Evolutionary conservation across 1,284 basidiomycete genomes (phyloP).

Genomic region (Cutaneotrichosporon spelunceum): DNA sequence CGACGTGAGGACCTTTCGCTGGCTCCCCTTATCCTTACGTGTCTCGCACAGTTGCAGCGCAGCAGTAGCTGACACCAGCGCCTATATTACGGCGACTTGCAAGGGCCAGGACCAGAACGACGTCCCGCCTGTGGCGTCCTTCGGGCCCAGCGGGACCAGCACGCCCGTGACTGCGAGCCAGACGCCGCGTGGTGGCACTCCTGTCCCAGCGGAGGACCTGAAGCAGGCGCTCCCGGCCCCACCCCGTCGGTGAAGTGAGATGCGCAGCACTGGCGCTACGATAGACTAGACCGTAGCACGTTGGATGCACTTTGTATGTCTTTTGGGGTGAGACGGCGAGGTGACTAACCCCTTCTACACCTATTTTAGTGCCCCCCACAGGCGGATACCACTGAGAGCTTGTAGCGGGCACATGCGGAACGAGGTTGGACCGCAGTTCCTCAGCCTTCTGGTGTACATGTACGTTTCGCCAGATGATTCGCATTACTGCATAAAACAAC

Average conservation of each 20-base stretch:
- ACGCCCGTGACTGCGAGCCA: constrained; percentile 24
- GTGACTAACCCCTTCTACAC: too few relatives aligned
- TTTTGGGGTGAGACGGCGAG: not conserved
- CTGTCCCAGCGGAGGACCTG: constrained; percentile 7
- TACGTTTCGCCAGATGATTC: not conserved
- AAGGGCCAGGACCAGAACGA: constrained; percentile 45
- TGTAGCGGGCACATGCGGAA: too few relatives aligned
- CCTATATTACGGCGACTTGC: constrained; percentile 49
- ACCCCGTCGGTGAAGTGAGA: not conserved
- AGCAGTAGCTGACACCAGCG: constrained; percentile 27
- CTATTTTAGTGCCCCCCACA: too few relatives aligned
- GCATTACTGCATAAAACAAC: not conserved
- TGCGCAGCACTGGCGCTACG: not conserved
- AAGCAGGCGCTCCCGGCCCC: constrained; percentile 3
- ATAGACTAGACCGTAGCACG: constrained; percentile 9
- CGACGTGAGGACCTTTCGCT: too few relatives aligned
- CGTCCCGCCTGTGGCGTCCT: constrained; percentile 36
- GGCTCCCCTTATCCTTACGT: too few relatives aligned
- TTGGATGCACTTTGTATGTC: not conserved
- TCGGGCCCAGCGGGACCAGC: constrained; percentile 36
- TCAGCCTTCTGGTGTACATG: too few relatives aligned
- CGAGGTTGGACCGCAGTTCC: too few relatives aligned
- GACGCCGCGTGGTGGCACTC: constrained; percentile 15
- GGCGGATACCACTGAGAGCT: too few relatives aligned
- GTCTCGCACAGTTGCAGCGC: not conserved